Evolutionary conservation across 495 filamentous ascomycete genomes (phyloP).

Genomic region (Annulohypoxylon maeteangense): DNA sequence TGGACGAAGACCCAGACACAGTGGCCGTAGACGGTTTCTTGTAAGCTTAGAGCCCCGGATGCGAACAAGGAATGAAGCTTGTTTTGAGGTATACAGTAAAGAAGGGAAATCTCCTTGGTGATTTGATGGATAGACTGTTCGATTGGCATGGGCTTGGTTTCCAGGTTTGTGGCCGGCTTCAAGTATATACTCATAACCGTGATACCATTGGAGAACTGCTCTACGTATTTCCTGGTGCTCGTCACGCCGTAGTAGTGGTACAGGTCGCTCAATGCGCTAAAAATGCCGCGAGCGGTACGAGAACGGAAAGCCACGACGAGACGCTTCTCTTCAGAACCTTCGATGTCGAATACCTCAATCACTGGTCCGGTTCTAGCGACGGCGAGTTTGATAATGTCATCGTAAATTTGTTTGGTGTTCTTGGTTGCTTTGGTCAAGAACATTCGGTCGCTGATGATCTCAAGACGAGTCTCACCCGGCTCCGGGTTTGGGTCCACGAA

Average conservation of each 20-base stretch:
- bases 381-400: slow-evolving; percentile 87
- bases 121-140: slow-evolving; percentile 98
- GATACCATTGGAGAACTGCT: slow-evolving; percentile 98
- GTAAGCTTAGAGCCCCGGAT: slow-evolving; percentile 86
- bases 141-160: slow-evolving; percentile 66
- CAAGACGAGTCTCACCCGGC: slow-evolving; percentile 84
- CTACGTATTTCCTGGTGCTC: slow-evolving; percentile 95
- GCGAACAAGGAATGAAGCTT: slow-evolving; percentile 91
- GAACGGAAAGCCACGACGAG: slow-evolving; percentile 94
- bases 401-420: slow-evolving; percentile 95
- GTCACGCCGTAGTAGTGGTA: slow-evolving; percentile 99
- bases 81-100: slow-evolving; percentile 98
- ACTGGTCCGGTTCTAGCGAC: slow-evolving; percentile 88
- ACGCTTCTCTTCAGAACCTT: slow-evolving; percentile 87
- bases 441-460: slow-evolving; percentile 90
- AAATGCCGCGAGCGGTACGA: slow-evolving; percentile 90
- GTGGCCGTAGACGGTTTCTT: slow-evolving; percentile 97
- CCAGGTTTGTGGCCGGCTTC: slow-evolving; percentile 69
- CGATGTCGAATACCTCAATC: slow-evolving; percentile 97
- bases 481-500: slow-evolving; percentile 79
- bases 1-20: slow-evolving; percentile 97
- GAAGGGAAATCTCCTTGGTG: slow-evolving; percentile 95
- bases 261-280: slow-evolving; percentile 93
- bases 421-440: slow-evolving; percentile 95
- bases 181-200: slow-evolving; percentile 96